These are phyloP conservation scores for Penicillium sp. DNA, from an alignment of 2,329 filamentous ascomycete species.

Conservation along the genomic window DNA sequence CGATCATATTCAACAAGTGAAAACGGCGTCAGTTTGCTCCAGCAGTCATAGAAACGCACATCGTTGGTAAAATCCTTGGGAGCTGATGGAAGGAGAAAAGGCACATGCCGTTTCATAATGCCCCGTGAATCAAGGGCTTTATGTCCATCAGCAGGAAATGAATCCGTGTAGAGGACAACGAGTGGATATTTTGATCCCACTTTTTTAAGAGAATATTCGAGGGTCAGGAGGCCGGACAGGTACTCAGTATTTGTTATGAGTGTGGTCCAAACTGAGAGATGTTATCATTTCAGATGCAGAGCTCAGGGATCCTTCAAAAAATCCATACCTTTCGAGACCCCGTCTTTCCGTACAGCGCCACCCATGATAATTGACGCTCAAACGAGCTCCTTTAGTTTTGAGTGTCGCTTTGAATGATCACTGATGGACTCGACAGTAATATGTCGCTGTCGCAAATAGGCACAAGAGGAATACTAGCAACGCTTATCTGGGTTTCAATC, in stretches of 20 bases:
- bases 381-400: too few species aligned
- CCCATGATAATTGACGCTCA: not conserved
- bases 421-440: not conserved
- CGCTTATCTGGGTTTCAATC: not conserved
- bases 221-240: constrained; percentile 76
- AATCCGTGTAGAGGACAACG: constrained; percentile 77
- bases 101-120: constrained; percentile 68
- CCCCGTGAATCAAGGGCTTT: constrained; percentile 66
- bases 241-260: constrained; percentile 83
- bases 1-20: constrained; percentile 72
- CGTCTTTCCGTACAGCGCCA: not conserved
- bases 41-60: constrained; percentile 84
- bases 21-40: constrained; percentile 82
- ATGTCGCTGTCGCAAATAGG: too few species aligned
- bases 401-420: not conserved
- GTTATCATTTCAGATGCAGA: not conserved
- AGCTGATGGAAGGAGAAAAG: constrained; percentile 67
- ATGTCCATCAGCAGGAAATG: constrained; percentile 67
- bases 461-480: not conserved
- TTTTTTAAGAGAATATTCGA: constrained; percentile 71
- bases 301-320: not conserved
- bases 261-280: constrained; percentile 71
- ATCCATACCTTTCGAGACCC: not conserved
- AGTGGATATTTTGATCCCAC: constrained; percentile 70
- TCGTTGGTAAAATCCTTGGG: constrained; percentile 67